These are phyloP conservation scores for Rubus idaeus DNA, from an alignment of 306 rosid genomes.

Conservation along the genomic window DNA sequence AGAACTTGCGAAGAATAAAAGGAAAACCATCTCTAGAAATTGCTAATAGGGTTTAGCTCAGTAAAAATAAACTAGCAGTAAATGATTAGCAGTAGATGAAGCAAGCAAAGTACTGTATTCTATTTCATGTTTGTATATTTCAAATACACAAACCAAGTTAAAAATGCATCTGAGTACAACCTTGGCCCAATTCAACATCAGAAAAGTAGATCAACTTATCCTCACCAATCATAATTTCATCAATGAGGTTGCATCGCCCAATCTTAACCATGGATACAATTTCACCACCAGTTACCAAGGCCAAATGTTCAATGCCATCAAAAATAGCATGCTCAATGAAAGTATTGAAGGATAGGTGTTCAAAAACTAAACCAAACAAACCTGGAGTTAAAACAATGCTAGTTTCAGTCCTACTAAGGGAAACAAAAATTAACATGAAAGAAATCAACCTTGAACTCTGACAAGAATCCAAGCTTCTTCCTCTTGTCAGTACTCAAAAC, in stretches of 20 bases:
- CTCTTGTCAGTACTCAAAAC: too few species aligned
- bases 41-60: too few species aligned
- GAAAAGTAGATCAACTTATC: conserved; percentile 93
- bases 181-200: conserved; percentile 95
- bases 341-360: conserved; percentile 33
- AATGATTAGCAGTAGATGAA: too few species aligned
- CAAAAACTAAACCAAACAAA: too few species aligned
- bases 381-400: too few species aligned
- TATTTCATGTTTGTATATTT: not conserved
- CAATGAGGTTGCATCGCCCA: conserved; percentile 85
- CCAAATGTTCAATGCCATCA: conserved; percentile 92
- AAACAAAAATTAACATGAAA: too few species aligned
- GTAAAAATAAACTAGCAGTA: too few species aligned
- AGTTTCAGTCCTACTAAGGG: too few species aligned
- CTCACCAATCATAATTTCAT: conserved; percentile 96
- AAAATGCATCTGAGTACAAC: conserved; percentile 41
- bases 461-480: too few species aligned
- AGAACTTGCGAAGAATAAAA: conserved; percentile 10
- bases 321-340: conserved; percentile 98
- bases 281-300: conserved; percentile 90
- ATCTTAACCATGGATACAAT: conserved; percentile 94
- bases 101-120: not conserved
- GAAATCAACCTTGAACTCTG: too few species aligned
- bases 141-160: not conserved
- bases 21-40: conserved; percentile 1